phyloP scores from a whole-genome alignment of 176 grass and related monocot species.

The Calamus simplicifolius region DNA sequence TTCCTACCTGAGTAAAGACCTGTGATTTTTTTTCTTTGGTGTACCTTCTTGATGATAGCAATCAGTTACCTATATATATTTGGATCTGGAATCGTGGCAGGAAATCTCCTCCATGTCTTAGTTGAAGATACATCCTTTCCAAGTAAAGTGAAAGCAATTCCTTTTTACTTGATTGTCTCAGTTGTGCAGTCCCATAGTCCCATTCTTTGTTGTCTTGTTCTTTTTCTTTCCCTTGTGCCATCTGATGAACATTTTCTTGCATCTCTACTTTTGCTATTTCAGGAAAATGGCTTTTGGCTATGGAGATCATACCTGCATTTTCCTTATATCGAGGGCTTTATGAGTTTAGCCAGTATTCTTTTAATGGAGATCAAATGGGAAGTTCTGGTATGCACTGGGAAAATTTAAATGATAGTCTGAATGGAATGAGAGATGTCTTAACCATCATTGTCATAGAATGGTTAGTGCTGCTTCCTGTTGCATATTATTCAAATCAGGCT shows the following conservation, averaged over 20 bases:
- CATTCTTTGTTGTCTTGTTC: too few species aligned
- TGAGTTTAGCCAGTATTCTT: conserved; percentile 59
- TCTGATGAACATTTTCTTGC: too few species aligned
- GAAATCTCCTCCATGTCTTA: conserved; percentile 30
- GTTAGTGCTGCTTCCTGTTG: conserved; percentile 33
- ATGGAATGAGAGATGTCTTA: conserved; percentile 51
- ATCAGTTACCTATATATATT: conserved; percentile 55
- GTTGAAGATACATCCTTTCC: conserved; percentile 40
- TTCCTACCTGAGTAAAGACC: conserved; percentile 5
- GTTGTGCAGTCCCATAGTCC: too few species aligned
- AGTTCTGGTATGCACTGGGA: conserved; percentile 35
- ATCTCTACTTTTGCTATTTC: too few species aligned
- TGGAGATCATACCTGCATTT: conserved; percentile 46
- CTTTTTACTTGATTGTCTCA: too few species aligned
- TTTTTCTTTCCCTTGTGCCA: too few species aligned
- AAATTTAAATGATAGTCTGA: conserved; percentile 39
- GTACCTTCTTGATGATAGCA: conserved; percentile 22
- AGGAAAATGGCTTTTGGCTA: too few species aligned
- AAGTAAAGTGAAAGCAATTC: conserved; percentile 14
- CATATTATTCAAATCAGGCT: conserved; percentile 43
- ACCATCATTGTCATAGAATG: conserved; percentile 63
- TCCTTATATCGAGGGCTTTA: conserved; percentile 55
- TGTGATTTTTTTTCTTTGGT: not conserved
- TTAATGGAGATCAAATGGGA: conserved; percentile 33
- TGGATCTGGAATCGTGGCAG: conserved; percentile 36